phyloP scores from a whole-genome alignment of 331 rosid genomes.

The Phaseolus coccineus region DNA sequence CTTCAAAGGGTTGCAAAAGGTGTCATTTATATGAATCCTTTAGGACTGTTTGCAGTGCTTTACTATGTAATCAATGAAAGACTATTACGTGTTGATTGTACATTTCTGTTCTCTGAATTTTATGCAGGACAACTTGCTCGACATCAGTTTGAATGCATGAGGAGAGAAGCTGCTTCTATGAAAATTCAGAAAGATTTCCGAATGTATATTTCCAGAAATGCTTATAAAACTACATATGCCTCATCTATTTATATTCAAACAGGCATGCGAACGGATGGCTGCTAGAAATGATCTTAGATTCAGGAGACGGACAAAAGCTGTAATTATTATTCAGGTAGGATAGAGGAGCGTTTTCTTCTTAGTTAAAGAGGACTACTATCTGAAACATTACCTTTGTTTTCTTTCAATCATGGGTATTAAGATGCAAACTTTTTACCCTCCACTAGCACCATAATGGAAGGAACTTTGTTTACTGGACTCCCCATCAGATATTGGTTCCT shows the following conservation, averaged over 20 bases:
- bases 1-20: slow-evolving; percentile 74
- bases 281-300: slow-evolving; percentile 71
- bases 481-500: neutral
- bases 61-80: slow-evolving; percentile 22
- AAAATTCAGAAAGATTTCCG: slow-evolving; percentile 75
- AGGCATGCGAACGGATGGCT: slow-evolving; percentile 65
- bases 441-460: neutral
- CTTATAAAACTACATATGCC: slow-evolving; percentile 52
- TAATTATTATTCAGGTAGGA: slow-evolving; percentile 73
- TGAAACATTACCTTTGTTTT: slow-evolving; percentile 24
- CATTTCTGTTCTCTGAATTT: slow-evolving; percentile 39
- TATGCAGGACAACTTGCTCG: slow-evolving; percentile 74
- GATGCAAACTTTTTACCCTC: slow-evolving; percentile 3
- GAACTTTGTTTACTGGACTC: neutral
- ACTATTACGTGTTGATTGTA: slow-evolving; percentile 8
- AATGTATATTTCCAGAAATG: slow-evolving; percentile 53
- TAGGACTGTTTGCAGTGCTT: slow-evolving; percentile 27
- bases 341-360: slow-evolving; percentile 10
- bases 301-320: slow-evolving; percentile 66
- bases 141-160: slow-evolving; percentile 60
- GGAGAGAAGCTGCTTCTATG: slow-evolving; percentile 78
- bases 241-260: slow-evolving; percentile 72
- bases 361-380: neutral
- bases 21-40: slow-evolving; percentile 44
- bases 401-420: neutral